phyloP scores from a whole-genome alignment of 805 yeast genomes.

The Tetrapisispora arboricola region DNA sequence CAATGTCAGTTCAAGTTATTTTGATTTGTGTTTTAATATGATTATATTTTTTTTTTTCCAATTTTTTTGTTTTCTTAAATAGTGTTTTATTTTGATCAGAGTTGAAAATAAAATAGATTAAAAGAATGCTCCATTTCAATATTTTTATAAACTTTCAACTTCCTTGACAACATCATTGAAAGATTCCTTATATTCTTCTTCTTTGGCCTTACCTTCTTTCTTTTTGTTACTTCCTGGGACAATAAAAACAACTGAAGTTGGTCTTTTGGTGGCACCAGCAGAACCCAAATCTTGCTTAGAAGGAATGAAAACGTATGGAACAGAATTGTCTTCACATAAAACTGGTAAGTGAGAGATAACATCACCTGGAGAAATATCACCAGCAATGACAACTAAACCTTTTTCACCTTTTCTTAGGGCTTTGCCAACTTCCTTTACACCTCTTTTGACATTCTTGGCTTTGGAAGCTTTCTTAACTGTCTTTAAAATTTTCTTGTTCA shows the following conservation, averaged over 20 bases:
- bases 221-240: conserved; percentile 91
- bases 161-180: conserved; percentile 94
- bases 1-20: conserved; percentile 1
- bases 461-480: conserved; percentile 96
- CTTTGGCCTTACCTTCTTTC: conserved; percentile 55
- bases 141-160: conserved; percentile 35
- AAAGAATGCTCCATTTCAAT: background rate
- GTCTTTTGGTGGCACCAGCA: conserved; percentile 98
- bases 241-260: conserved; percentile 94
- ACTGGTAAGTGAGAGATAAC: conserved; percentile 97
- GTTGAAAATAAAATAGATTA: background rate
- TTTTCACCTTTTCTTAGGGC: conserved; percentile 96
- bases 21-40: background rate
- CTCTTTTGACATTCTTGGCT: conserved; percentile 96
- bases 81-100: background rate
- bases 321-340: conserved; percentile 85
- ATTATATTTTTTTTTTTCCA: background rate
- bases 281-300: conserved; percentile 97
- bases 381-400: conserved; percentile 93
- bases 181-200: conserved; percentile 83
- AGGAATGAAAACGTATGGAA: conserved; percentile 89
- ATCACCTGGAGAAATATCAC: conserved; percentile 96
- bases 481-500: conserved; percentile 90
- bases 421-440: conserved; percentile 97
- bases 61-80: background rate